phyloP scores from a whole-genome alignment of 495 filamentous ascomycete genomes.

The Physcia stellaris region DNA sequence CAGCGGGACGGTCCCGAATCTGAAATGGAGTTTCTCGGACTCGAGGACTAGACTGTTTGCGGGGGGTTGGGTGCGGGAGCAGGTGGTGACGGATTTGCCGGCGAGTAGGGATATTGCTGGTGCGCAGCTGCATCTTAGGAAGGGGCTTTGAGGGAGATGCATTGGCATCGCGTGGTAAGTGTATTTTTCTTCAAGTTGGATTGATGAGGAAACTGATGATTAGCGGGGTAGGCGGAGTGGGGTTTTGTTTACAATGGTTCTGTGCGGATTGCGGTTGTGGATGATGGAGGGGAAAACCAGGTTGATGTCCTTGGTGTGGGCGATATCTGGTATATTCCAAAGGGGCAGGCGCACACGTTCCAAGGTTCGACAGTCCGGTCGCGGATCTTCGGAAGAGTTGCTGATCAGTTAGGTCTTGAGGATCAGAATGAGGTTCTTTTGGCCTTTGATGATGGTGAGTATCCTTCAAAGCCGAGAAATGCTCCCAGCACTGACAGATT shows the following conservation, averaged over 20 bases:
- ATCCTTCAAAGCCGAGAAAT: constrained; percentile 27
- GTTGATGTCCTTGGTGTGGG: constrained; percentile 41
- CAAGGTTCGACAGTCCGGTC: constrained; percentile 17
- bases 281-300: constrained; percentile 42
- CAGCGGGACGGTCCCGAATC: constrained; percentile 41
- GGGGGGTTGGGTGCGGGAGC: constrained; percentile 51
- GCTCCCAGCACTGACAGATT: constrained; percentile 5
- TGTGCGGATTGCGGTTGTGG: constrained; percentile 42
- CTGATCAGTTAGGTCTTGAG: constrained; percentile 28
- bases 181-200: too few species aligned
- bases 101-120: constrained; percentile 45
- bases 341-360: constrained; percentile 47
- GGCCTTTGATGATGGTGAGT: constrained; percentile 49
- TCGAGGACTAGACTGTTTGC: constrained; percentile 42
- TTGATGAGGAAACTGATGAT: constrained; percentile 1
- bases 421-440: constrained; percentile 55
- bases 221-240: constrained; percentile 45
- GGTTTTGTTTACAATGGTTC: constrained; percentile 45
- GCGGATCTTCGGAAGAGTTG: neutral
- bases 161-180: constrained; percentile 51
- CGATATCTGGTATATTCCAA: constrained; percentile 58
- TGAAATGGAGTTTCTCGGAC: constrained; percentile 53
- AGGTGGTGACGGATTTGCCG: constrained; percentile 45
- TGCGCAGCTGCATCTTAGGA: constrained; percentile 48
- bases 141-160: constrained; percentile 47